Percentiles rank a stretch among this genome's conserved stretches.
phyloP scores from a whole-genome alignment of 352 stramenopile genomes.

The Blastocystis sp. region DNA sequence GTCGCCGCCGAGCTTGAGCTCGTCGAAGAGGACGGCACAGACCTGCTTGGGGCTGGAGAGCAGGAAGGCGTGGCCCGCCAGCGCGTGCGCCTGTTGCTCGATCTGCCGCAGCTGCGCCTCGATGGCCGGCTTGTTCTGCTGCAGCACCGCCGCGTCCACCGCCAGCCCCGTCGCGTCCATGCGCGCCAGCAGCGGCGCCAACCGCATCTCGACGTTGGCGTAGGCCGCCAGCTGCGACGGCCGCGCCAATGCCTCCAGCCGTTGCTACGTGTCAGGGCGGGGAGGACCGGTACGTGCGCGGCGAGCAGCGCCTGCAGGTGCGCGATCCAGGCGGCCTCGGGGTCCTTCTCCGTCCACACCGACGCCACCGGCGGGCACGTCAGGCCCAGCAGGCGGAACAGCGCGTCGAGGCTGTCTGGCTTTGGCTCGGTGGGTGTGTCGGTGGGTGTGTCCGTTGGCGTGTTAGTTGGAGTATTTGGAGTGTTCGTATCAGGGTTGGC shows the following conservation, averaged over 20 bases:
- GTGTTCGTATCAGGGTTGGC: too few species aligned
- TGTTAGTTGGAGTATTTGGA: too few species aligned
- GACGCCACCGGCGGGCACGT: not conserved
- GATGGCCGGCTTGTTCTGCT: constrained; percentile 11
- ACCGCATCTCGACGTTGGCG: not conserved
- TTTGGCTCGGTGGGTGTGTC: not conserved
- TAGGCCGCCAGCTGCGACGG: not conserved
- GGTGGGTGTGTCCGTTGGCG: too few species aligned
- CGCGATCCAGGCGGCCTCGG: not conserved
- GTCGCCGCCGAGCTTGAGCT: constrained; percentile 17
- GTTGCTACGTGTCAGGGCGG: not conserved
- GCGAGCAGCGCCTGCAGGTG: not conserved
- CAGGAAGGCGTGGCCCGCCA: constrained; percentile 24
- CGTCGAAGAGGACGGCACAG: constrained; percentile 57
- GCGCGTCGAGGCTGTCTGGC: not conserved
- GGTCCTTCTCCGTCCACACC: not conserved
- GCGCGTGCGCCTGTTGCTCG: constrained; percentile 23
- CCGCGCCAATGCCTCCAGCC: not conserved
- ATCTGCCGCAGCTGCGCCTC: constrained; percentile 35
- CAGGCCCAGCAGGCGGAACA: not conserved
- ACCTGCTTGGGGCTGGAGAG: constrained; percentile 48
- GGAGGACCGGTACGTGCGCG: not conserved
- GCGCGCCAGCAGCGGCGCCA: constrained; percentile 24
- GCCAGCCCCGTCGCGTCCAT: constrained; percentile 30
- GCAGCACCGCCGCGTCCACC: not conserved